phyloP scores from a whole-genome alignment of 306 rosid species.

The Trifolium dubium region DNA sequence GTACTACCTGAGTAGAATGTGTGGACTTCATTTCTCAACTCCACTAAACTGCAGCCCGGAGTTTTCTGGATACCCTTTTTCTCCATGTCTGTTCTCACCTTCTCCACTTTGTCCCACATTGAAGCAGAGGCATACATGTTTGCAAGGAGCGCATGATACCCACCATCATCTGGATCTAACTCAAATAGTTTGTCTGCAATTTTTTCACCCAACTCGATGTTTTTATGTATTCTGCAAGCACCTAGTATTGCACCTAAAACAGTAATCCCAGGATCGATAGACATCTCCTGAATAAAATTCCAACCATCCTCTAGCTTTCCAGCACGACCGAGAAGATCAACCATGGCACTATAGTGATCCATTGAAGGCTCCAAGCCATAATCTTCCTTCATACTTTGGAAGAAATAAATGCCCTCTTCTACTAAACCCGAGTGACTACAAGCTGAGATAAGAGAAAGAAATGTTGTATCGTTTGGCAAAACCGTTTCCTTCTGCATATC shows the following conservation, averaged over 20 bases:
- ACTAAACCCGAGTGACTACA: conserved; percentile 90
- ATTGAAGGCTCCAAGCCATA: conserved; percentile 72
- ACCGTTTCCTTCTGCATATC: conserved; percentile 66
- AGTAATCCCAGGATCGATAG: conserved; percentile 71
- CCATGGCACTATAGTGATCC: conserved; percentile 91
- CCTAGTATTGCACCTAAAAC: conserved; percentile 90
- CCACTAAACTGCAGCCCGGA: conserved; percentile 90
- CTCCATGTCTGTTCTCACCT: conserved; percentile 73
- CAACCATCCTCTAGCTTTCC: conserved; percentile 77
- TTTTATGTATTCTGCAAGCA: conserved; percentile 84
- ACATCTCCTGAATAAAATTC: conserved; percentile 78
- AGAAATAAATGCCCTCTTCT: conserved; percentile 67
- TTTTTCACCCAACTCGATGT: conserved; percentile 71
- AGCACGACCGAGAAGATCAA: conserved; percentile 86
- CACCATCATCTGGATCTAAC: conserved; percentile 72
- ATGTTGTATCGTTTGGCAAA: conserved; percentile 69
- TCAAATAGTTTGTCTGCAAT: conserved; percentile 70
- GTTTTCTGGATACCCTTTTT: conserved; percentile 70
- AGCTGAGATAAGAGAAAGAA: conserved; percentile 76
- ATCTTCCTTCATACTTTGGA: conserved; percentile 66
- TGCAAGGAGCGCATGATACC: conserved; percentile 85
- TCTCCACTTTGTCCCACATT: conserved; percentile 80
- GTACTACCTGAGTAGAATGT: conserved; percentile 86
- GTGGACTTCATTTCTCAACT: conserved; percentile 78
- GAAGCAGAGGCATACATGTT: conserved; percentile 83